Evolutionary conservation across 2,329 filamentous ascomycete species (phyloP).

Genomic region (Blastomyces silverae): DNA sequence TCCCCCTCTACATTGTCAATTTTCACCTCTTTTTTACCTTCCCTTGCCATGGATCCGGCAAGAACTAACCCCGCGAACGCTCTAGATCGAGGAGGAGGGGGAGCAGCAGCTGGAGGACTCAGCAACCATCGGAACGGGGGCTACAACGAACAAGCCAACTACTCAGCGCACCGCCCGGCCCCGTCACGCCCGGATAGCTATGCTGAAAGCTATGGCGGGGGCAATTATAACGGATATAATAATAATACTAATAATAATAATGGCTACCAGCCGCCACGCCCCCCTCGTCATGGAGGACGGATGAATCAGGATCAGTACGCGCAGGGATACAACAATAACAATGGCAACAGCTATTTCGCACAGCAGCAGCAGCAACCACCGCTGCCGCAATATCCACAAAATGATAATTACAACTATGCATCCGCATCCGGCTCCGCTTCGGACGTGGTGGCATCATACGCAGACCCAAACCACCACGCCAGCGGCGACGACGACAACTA

Average conservation of each 20-base stretch:
- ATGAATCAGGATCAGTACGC: conserved; percentile 31
- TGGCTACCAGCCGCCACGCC: conserved; percentile 25
- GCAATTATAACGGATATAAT: conserved; percentile 46
- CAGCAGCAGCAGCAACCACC: conserved; percentile 50
- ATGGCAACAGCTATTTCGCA: conserved; percentile 36
- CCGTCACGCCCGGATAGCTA: conserved; percentile 43
- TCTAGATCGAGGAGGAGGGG: conserved; percentile 25
- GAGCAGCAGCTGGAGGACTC: conserved; percentile 21
- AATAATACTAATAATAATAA: conserved; percentile 27
- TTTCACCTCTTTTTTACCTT: conserved; percentile 8
- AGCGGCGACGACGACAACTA: too few relatives aligned
- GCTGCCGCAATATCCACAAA: conserved; percentile 68
- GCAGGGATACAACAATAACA: conserved; percentile 26
- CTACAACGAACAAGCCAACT: conserved; percentile 30
- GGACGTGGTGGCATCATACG: conserved; percentile 72
- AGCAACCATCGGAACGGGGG: conserved; percentile 31
- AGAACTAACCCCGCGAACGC: conserved; percentile 22
- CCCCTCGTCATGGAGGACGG: conserved; percentile 31
- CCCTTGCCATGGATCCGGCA: conserved; percentile 20
- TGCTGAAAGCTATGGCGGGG: conserved; percentile 34
- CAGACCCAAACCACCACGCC: conserved; percentile 61
- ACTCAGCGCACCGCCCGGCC: conserved; percentile 31
- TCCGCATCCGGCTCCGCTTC: conserved; percentile 62
- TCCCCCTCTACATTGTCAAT: too few relatives aligned
- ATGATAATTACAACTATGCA: conserved; percentile 73